Evolutionary conservation across 2,329 filamentous ascomycete genomes (phyloP), one percentile per base, ranked within the genome.

Genomic region (Paecilomyces niveus): DNA sequence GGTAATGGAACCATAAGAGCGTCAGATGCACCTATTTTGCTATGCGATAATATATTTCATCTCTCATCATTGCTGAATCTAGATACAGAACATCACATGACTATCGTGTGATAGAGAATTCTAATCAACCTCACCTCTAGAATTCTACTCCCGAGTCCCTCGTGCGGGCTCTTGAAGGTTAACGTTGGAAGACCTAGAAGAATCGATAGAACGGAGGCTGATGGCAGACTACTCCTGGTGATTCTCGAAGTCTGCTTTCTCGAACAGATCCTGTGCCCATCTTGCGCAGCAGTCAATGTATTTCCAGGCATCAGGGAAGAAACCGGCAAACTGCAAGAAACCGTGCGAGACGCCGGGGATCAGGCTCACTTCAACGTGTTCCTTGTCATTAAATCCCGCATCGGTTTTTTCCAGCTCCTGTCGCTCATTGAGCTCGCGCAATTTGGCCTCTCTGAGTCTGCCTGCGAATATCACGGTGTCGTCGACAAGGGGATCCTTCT

Each of bases 401-500:
- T 74, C 77, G 35, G 76, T 73, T 71, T 75, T 83, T 69, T 77
- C 78, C 57, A 82, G 78, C n/a, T 77, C 83, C 53, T 80, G 68
- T 35, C 87, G 84, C 61, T 82, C 79, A n/a, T n/a, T n/a, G n/a
- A n/a, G n/a, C n/a, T n/a, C n/a, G 3, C 81, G 78, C 3, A 83
- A 72, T 64, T 88, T 96, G 1, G 92, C 90, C 61, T 92, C 85
- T 6, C 92, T 83, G n/a, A 99, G 74, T 0, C 93, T 81, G 0
- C 93, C 94, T 0, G 94, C 92, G 68, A 99, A 97, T 61, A 99
- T 92, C 54, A 97, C 91, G 0, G 94, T 99, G 72, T 99, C 94
- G 69, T 99, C 94, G 0, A 97, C 94, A 0, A 99, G 78, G 0
- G 94, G 94, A 70, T 99, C 94, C 32, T 93, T 88, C 76, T 99